Evolutionary conservation across 768 basidiomycete species (phyloP), one percentile per base, ranked within the genome.

Genomic region (Lactifluus hygrophoroides): DNA sequence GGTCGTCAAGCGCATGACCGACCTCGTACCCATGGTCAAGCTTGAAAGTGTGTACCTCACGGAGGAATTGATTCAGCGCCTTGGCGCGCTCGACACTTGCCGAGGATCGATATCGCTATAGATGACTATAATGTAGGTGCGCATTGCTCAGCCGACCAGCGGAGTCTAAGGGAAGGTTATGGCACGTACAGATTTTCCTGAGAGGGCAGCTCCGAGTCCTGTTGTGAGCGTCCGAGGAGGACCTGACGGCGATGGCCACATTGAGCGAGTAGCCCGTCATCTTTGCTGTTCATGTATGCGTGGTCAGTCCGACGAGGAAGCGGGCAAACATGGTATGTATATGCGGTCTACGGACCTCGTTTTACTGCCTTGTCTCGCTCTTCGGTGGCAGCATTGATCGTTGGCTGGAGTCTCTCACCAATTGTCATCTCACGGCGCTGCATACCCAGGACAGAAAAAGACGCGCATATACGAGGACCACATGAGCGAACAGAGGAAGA

Each of bases 11-110:
- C 58, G 79, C 76, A 43, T 66, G 62, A 21, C 74, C 73, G 23
- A 70, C 48, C 5, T 74, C 71, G 11, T 71, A 62, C n/a, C 69
- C 86, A 53, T 77, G 68, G 63, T 88, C 88, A 66, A 86, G 71
- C 54, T 75, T 65, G 64, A 84, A 85, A 2, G 80, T 78, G 44
- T 76, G 66, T 37, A 76, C 75, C 61, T 87, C 83, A 21, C 87
- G 82, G 21, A 88, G 71, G 63, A 82, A 90, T 21, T 82, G 77
- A 23, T 86, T 83, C 1, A 89, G 74, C 56, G 84, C 82, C 60
- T 83, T 81, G 5, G 74, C 75, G 9, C 80, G 77, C 2, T 90
- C 3, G 86, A 70, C 10, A 85, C 57, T 82, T 86, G 30, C 88
- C 78, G 30, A 80, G 69, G 32, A 77, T 46, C 5, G 77, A 43